Percentiles rank a stretch among this genome's conserved stretches.
These are phyloP conservation scores for Macrolepiota dolichaula DNA, from an alignment of 768 basidiomycete species.

Conservation along the genomic window DNA sequence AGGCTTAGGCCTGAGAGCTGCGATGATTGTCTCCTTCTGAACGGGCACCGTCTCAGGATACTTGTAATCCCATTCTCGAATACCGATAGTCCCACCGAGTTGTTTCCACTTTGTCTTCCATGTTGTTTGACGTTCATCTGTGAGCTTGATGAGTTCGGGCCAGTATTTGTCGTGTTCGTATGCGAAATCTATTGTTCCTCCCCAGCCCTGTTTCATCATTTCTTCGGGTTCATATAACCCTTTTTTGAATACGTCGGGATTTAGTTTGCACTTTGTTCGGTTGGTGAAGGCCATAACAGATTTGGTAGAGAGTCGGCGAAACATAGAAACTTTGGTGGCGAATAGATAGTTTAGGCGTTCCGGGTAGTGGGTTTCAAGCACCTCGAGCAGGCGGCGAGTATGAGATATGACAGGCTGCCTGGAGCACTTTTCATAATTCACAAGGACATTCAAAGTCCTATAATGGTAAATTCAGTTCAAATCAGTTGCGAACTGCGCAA, in stretches of 20 bases:
- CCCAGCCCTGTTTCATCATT: neutral
- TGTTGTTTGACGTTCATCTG: neutral
- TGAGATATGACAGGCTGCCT: too few species aligned
- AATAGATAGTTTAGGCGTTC: neutral
- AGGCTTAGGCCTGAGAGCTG: too few species aligned
- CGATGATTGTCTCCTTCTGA: too few species aligned
- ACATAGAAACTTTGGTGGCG: neutral
- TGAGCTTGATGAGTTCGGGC: neutral
- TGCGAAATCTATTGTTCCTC: neutral
- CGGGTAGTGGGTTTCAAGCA: too few species aligned
- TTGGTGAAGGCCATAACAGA: neutral
- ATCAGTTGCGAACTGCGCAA: neutral
- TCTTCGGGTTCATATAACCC: neutral
- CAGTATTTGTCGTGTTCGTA: neutral
- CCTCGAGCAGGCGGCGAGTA: too few species aligned
- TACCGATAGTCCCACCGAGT: neutral
- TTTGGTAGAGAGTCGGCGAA: neutral
- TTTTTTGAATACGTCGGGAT: neutral
- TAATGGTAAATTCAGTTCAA: neutral
- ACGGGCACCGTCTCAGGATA: too few species aligned
- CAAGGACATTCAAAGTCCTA: too few species aligned
- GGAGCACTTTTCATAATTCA: too few species aligned
- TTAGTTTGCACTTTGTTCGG: neutral
- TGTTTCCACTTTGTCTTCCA: neutral
- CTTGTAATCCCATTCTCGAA: neutral